Evolutionary conservation across 306 rosid genomes (phyloP), one percentile per base, ranked within the genome.

Genomic region (Rubus parviflorus): DNA sequence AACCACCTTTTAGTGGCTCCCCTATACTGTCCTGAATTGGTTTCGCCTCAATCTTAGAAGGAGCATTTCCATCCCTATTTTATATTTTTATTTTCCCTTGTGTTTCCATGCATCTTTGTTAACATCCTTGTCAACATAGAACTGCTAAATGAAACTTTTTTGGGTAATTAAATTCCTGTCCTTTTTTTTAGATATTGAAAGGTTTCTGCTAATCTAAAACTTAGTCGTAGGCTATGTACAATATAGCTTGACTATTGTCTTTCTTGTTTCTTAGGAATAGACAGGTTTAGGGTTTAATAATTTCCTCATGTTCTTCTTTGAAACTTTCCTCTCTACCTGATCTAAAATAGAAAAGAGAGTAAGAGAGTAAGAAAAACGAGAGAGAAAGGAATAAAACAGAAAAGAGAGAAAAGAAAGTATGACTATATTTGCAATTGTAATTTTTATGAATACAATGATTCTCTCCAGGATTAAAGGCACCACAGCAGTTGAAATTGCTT

Each of bases 401-500:
- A 15, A 14, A 40, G 23, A 41, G 56, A 45, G 69, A 69, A 42
- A 63, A 51, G 25, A 8, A 46, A 7, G 52, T 8, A 37, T 16
- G 12, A 16, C 40, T 14, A 14, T n/a, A 67, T 51, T 5, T 52
- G 61, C n/a, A 64, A 61, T 23, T 49, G 35, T 43, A 74, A 61
- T 23, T 16, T 35, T 56, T 77, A 52, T 41, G 65, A 58, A 47
- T 37, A 25, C 41, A 77, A n/a, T n/a, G 62, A 45, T 47, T 74
- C 70, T 30, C n/a, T 76, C 45, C 82, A 94, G 98, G 78, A 87
- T 94, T 69, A 81, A 78, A 53, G 98, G 97, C 61, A 89, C 97
- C 77, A 88, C 98, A 12, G 97, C 87, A 51, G 97, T 95, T 64
- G 98, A 92, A 82, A 87, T 92, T 81, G 91, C 84, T 66, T 92